phyloP scores from a whole-genome alignment of 495 filamentous ascomycete species.

The Aspergillus coremiiformis region DNA sequence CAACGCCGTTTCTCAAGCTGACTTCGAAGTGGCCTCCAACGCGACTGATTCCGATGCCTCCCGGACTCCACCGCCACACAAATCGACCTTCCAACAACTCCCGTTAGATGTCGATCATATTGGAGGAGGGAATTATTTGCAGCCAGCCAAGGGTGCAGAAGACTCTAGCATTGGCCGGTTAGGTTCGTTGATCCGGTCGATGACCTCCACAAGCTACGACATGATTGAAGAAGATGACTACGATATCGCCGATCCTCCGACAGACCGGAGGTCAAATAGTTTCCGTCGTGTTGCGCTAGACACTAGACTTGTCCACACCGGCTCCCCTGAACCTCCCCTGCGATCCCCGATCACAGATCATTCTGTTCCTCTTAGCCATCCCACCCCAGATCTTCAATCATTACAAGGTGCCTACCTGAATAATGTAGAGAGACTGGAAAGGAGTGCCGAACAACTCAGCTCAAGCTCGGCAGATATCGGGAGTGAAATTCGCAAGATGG shows the following conservation, averaged over 20 bases:
- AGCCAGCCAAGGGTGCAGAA: conserved; percentile 20
- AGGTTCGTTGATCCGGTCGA: conserved; percentile 36
- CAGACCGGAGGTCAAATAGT: conserved; percentile 20
- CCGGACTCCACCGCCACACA: conserved; percentile 19
- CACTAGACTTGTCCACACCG: conserved; percentile 20
- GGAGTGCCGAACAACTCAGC: conserved; percentile 73
- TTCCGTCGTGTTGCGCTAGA: conserved; percentile 27
- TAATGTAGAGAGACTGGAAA: conserved; percentile 78
- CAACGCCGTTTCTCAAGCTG: conserved; percentile 39
- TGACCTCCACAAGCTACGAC: conserved; percentile 39
- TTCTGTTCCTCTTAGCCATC: conserved; percentile 59
- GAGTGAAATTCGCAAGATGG: conserved; percentile 72
- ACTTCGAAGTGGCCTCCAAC: conserved; percentile 34
- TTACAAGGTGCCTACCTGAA: conserved; percentile 64
- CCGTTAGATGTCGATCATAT: conserved; percentile 24
- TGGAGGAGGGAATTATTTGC: conserved; percentile 17
- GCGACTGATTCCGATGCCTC: conserved; percentile 31
- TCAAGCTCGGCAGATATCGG: conserved; percentile 70
- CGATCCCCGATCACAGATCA: conserved; percentile 54
- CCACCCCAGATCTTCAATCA: conserved; percentile 66
- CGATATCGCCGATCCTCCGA: conserved; percentile 27
- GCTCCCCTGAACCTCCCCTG: conserved; percentile 41
- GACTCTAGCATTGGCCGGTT: conserved; percentile 21
- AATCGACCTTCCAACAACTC: conserved; percentile 21
- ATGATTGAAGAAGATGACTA: conserved; percentile 43